These are phyloP conservation scores for Abortiporus biennis DNA, from an alignment of 1,284 basidiomycete species.

Conservation along the genomic window DNA sequence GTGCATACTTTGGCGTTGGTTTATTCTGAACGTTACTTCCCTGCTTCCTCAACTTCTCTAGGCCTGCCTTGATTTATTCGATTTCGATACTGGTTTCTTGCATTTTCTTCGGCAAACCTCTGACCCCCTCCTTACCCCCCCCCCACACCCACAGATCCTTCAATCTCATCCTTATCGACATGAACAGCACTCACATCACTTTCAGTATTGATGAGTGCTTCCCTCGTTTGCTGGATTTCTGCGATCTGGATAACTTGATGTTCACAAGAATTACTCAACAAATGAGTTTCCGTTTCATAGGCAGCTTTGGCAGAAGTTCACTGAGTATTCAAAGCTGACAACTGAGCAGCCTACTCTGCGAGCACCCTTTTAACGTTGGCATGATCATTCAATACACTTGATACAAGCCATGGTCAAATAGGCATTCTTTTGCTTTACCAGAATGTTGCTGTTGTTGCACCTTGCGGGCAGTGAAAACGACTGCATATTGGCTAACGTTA, in stretches of 20 bases:
- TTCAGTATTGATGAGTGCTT: slow-evolving; percentile 86
- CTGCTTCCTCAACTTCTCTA: slow-evolving; percentile 91
- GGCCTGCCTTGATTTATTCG: slow-evolving; percentile 62
- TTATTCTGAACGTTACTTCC: no score
- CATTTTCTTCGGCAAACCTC: slow-evolving; percentile 83
- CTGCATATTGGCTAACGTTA: no score
- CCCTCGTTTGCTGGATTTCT: slow-evolving; percentile 71
- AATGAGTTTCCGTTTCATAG: slow-evolving; percentile 80
- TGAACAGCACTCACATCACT: slow-evolving; percentile 87
- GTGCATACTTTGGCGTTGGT: no score
- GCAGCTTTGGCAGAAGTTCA: slow-evolving; percentile 71
- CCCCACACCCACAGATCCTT: slow-evolving; percentile 82
- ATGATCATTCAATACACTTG: slow-evolving; percentile 56
- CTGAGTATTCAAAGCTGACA: slow-evolving; percentile 71
- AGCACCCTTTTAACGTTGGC: slow-evolving; percentile 49
- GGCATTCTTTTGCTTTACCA: no score
- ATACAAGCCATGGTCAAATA: no score
- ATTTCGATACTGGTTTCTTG: slow-evolving; percentile 76
- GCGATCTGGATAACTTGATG: slow-evolving; percentile 67
- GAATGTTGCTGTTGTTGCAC: no score
- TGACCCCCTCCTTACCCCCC: slow-evolving; percentile 91
- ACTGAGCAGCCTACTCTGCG: slow-evolving; percentile 59
- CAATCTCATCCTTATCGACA: slow-evolving; percentile 90
- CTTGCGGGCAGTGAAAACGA: no score
- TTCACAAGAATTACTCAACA: slow-evolving; percentile 70